phyloP scores from a whole-genome alignment of 1,284 basidiomycete genomes.

The Rhodotorula glutinis region DNA sequence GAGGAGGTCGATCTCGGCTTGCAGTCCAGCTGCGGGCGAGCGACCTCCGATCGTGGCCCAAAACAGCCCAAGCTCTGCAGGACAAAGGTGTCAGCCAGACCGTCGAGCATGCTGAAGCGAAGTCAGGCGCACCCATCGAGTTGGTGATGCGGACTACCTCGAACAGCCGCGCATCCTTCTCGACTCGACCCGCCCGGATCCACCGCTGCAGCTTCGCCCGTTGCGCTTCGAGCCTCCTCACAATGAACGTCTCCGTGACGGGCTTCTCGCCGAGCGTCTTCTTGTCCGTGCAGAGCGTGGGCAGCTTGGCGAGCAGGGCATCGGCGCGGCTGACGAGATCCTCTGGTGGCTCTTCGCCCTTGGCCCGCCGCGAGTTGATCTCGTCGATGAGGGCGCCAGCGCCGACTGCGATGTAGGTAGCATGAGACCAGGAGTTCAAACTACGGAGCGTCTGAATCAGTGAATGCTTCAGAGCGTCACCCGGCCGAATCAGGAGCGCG shows the following conservation, averaged over 20 bases:
- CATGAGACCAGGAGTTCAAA: constrained; percentile 40
- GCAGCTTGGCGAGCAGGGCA: constrained; percentile 27
- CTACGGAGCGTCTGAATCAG: neutral
- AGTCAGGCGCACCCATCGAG: constrained; percentile 33
- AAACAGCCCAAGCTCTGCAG: constrained; percentile 35
- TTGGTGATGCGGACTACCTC: constrained; percentile 37
- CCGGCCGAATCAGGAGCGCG: neutral
- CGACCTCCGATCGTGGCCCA: constrained; percentile 34
- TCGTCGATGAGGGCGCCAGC: constrained; percentile 38
- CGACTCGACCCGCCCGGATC: constrained; percentile 25
- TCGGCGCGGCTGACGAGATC: constrained; percentile 25
- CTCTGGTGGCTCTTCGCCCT: constrained; percentile 3
- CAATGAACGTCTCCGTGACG: constrained; percentile 38
- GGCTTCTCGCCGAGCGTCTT: constrained; percentile 38
- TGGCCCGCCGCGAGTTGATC: constrained; percentile 4
- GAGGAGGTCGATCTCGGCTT: constrained; percentile 29
- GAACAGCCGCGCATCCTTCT: constrained; percentile 24
- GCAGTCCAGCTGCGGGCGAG: constrained; percentile 5
- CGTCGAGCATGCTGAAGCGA: neutral
- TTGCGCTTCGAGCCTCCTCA: constrained; percentile 30
- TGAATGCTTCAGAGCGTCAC: neutral
- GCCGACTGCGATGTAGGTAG: constrained; percentile 38
- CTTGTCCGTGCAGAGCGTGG: constrained; percentile 33
- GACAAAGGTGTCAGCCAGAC: neutral
- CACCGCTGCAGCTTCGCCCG: constrained; percentile 35